phyloP scores from a whole-genome alignment of 306 rosid species.

The Dryas octopetala region DNA sequence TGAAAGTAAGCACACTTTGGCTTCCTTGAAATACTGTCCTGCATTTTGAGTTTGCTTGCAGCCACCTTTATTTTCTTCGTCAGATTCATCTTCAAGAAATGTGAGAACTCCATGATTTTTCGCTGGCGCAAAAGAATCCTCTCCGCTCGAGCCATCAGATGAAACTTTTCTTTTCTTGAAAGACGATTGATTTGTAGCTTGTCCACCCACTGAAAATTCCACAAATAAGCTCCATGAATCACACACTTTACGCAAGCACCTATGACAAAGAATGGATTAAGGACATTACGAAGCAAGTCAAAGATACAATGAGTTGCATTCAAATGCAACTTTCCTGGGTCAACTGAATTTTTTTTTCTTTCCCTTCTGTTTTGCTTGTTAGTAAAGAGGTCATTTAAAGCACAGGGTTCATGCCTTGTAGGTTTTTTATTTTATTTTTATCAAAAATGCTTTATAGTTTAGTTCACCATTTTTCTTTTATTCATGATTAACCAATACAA shows the following conservation, averaged over 20 bases:
- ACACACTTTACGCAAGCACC: constrained; percentile 65
- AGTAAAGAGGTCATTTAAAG: neutral
- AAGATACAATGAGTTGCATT: neutral
- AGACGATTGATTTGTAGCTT: constrained; percentile 37
- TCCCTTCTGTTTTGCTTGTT: neutral
- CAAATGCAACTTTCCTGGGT: neutral
- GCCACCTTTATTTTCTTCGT: constrained; percentile 30
- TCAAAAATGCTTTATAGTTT: no score
- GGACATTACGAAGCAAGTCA: constrained; percentile 21
- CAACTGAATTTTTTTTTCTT: neutral
- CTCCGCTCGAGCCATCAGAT: constrained; percentile 27
- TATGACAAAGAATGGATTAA: constrained; percentile 29
- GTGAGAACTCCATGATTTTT: constrained; percentile 25
- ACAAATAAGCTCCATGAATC: constrained; percentile 58
- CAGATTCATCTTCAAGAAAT: constrained; percentile 24
- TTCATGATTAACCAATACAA: neutral
- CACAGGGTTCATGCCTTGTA: neutral
- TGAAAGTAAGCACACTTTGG: constrained; percentile 63
- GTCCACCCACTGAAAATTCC: constrained; percentile 46
- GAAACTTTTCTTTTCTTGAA: constrained; percentile 61
- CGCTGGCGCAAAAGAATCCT: constrained; percentile 23
- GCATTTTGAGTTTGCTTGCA: constrained; percentile 21
- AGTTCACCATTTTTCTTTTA: neutral
- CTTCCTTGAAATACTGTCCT: constrained; percentile 45
- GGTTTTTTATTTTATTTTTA: no score